Conservation (phyloP, 2,329 filamentous ascomycete species). For the Coniochaeta pulveracea region DNA sequence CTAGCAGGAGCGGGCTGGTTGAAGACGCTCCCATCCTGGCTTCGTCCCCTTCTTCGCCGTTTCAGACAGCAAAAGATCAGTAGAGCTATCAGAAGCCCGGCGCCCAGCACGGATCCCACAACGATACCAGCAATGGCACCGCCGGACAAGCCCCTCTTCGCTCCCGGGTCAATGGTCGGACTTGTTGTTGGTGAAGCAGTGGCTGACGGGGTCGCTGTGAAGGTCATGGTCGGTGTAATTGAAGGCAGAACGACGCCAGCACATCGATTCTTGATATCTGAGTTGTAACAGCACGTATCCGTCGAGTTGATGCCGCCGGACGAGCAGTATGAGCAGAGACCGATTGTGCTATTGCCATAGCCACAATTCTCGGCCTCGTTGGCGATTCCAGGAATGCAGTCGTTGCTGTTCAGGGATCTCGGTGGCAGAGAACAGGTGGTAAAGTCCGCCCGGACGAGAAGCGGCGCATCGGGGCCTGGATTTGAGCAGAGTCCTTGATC, state of each 20-base stretch:
- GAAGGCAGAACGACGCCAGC: constrained; percentile 66
- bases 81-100: constrained; percentile 56
- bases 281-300: constrained; percentile 86
- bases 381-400: constrained; percentile 61
- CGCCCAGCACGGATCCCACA: constrained; percentile 64
- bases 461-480: constrained; percentile 52
- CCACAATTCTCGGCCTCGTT: constrained; percentile 89
- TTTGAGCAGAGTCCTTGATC: constrained; percentile 63
- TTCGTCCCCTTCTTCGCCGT: constrained; percentile 40
- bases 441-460: constrained; percentile 84
- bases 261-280: constrained; percentile 65
- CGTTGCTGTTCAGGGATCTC: constrained; percentile 59
- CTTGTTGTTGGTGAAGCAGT: constrained; percentile 29
- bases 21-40: constrained; percentile 63
- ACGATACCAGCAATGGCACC: constrained; percentile 87
- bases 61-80: constrained; percentile 55
- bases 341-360: constrained; percentile 58
- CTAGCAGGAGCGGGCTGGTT: constrained; percentile 78
- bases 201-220: constrained; percentile 31
- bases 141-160: constrained; percentile 48
- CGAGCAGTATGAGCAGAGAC: constrained; percentile 80
- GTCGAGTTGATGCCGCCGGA: constrained; percentile 80
- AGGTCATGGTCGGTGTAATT: constrained; percentile 56
- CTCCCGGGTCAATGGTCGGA: constrained; percentile 15
- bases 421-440: constrained; percentile 76